Percentiles rank a stretch among this genome's conserved stretches.
Conservation (phyloP, 148 eudicot species). For the Cornus suecica region DNA sequence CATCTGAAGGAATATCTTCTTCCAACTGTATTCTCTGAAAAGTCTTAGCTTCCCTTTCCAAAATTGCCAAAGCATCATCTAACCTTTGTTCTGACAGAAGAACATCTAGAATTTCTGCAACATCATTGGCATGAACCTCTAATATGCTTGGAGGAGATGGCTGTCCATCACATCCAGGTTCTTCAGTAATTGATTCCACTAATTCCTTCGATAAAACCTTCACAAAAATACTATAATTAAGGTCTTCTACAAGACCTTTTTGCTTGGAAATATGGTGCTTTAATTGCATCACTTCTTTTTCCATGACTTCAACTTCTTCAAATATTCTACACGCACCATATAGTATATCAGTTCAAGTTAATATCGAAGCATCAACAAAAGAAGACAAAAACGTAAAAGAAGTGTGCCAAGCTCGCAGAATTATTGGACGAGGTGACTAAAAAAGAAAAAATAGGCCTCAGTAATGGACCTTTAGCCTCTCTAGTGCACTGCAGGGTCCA, state of each 20-base stretch:
- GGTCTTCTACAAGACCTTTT: conserved; percentile 25
- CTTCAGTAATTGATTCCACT: conserved; percentile 21
- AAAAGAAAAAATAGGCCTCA: not conserved
- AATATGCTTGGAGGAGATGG: conserved; percentile 23
- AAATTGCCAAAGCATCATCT: conserved; percentile 32
- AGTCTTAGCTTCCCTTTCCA: conserved; percentile 33
- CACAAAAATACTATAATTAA: conserved; percentile 14
- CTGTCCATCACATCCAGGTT: conserved; percentile 13
- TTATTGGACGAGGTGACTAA: not conserved
- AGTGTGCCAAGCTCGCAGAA: not conserved
- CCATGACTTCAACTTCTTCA: conserved; percentile 32
- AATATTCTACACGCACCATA: conserved; percentile 28
- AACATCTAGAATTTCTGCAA: conserved; percentile 32
- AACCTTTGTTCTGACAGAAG: conserved; percentile 38
- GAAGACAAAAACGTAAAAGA: not conserved
- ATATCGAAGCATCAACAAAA: not conserved
- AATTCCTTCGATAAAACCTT: conserved; percentile 22
- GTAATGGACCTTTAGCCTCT: not conserved
- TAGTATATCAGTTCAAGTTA: not conserved
- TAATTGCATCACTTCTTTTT: conserved; percentile 35
- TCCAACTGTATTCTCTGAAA: conserved; percentile 19
- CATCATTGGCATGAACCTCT: conserved; percentile 21
- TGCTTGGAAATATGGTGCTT: conserved; percentile 32
- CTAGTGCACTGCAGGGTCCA: too few relatives aligned
- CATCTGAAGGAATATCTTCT: conserved; percentile 20